Base-by-base conservation (phyloP, 306 rosid genomes). In the Trifolium repens region DNA sequence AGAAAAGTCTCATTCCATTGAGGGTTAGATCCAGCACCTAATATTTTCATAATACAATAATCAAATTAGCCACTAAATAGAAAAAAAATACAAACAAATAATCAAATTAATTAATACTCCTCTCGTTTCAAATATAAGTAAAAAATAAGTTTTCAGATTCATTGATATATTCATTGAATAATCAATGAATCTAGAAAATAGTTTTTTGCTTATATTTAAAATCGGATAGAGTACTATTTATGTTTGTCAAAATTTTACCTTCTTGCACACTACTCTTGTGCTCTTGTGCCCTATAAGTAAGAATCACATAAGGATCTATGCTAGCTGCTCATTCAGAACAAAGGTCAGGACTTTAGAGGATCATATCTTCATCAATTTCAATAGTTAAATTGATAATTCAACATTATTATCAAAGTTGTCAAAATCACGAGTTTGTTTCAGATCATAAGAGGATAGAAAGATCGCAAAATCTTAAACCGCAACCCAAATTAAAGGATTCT, bases 1-100 rank as follows among this genome's bases (percentile, higher is more conserved):
- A 82, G 80, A 79, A 85, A 85, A 32, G 26, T 85, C 72, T 85
- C 84, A 73, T 85, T 79, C 86, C 89, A 85, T 37, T 76, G 75
- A 27, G 89, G 82, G 40, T 75, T 74, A 52, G 84, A 79, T 85
- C 86, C 89, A 62, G 52, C 65, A 67, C 58, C 89, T 82, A 68
- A 62, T 34, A 69, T 42, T 54, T 74, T 69, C 73, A 74, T 24
- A 39, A 13, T 11, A 12, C 16, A 54, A 19, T 17, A 54, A 16
- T 69, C 39, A 76, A 34, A 72, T 42, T 55, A 50, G 52, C 14
- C 1, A 12, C n/a, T 46, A 46, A 5, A 12, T 2, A 46, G 16
- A 46, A 5, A 46, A 46, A 11, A 11, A 44, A 12, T 12, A 3
- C 42, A 6, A 46, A 12, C 7, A 13, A 44, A 46, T 58, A 37